Evolutionary conservation across 1,284 basidiomycete species (phyloP), one percentile per base, ranked within the genome.

Genomic region (Chalciporus sp.): DNA sequence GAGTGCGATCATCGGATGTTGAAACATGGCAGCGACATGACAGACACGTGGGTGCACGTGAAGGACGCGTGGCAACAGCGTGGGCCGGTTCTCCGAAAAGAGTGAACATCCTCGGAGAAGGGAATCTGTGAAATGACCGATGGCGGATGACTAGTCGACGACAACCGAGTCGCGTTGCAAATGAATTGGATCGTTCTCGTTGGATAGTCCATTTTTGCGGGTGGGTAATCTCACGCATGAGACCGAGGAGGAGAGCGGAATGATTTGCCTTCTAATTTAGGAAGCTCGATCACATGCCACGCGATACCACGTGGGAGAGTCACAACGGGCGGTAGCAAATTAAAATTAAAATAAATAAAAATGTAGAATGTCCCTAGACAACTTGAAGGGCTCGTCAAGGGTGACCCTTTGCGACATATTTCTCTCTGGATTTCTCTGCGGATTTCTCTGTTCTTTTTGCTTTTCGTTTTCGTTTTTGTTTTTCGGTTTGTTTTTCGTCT

Each of bases 251-350:
- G 23, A 23, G 23, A 23, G 23, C 31, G 11, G 31, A 33, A 33
- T 26, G 51, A 46, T 42, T 46, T 53, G 19, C 52, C 42, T 33
- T 33, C 55, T 33, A 19, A 43, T 42, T 12, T 23, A 16, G 56
- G 55, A n/a, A 26, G 4, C 50, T 47, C 42, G 55, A 51, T 47
- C 51, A 52, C 52, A 52, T 63, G 55, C 64, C 63, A 65, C 60
- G 62, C 56, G 62, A 55, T 27, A 27, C 59, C 63, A 66, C 65
- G 63, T 69, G 64, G 47, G 55, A 60, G 50, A 64, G 50, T 62
- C 48, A 19, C 47, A 42, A 16, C 12, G 37, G 42, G 39, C 54
- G 48, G 28, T 31, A 49, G n/a, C 35, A 40, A 48, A 53, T 52
- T 37, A 47, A 47, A 20, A 33, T 37, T 6, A 37, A 33, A 47